Evolutionary conservation across 768 basidiomycete species (phyloP).

Genomic region (Leucocoprinus sp.): DNA sequence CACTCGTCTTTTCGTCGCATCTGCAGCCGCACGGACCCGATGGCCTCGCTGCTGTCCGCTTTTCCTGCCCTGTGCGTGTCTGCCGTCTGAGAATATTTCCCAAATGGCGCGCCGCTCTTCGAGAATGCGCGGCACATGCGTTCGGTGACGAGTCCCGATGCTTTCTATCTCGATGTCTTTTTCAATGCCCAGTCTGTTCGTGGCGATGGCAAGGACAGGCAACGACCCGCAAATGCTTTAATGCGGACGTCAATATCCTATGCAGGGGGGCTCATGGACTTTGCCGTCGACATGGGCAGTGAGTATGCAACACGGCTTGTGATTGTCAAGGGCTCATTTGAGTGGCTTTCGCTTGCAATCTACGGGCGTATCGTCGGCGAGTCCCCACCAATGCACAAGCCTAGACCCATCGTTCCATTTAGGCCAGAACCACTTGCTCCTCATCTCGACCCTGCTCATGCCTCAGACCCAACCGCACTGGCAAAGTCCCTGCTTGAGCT

Average conservation of each 20-base stretch:
- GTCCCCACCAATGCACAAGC: conserved; percentile 31
- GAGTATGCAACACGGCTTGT: conserved; percentile 73
- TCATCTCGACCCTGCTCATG: conserved; percentile 52
- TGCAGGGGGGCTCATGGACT: conserved; percentile 59
- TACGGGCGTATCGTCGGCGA: conserved; percentile 52
- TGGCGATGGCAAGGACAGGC: conserved; percentile 44
- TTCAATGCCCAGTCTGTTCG: conserved; percentile 61
- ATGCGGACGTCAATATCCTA: conserved; percentile 68
- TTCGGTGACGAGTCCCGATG: conserved; percentile 63
- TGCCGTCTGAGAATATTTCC: conserved; percentile 61
- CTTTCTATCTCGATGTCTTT: conserved; percentile 68
- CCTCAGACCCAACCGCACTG: conserved; percentile 49
- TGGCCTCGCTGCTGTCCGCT: conserved; percentile 63
- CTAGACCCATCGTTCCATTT: conserved; percentile 27
- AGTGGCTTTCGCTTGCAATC: conserved; percentile 55
- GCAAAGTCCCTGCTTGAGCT: conserved; percentile 55
- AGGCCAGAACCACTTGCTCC: conserved; percentile 35
- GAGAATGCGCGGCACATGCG: conserved; percentile 42
- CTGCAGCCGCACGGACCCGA: conserved; percentile 50
- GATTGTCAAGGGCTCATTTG: conserved; percentile 73
- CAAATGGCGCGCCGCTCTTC: conserved; percentile 59
- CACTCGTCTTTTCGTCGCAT: conserved; percentile 62
- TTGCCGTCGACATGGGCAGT: conserved; percentile 57
- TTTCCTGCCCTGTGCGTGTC: conserved; percentile 59
- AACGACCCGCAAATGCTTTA: conserved; percentile 61